Evolutionary conservation across 768 basidiomycete genomes (phyloP), one percentile per base, ranked within the genome.

Genomic region (Xerocomellus chrysenteron): DNA sequence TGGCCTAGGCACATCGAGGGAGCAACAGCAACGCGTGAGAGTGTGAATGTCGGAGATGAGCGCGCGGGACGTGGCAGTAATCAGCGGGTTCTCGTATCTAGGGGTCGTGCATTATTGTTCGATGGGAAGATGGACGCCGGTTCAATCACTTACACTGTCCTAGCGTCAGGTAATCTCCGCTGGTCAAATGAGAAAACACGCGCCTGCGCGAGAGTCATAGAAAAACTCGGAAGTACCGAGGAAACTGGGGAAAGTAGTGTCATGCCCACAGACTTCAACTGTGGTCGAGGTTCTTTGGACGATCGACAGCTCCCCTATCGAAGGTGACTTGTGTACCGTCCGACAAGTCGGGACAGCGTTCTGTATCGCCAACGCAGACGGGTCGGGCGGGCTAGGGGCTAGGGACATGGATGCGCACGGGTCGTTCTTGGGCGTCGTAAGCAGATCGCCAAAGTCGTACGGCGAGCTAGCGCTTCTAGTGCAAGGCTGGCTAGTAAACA

Each of bases 1-100:
- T 8, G 89, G 89, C 54, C 80, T 76, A n/a, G 90, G 88, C 21
- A 88, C 75, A 66, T 90, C 83, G 32, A 92, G 68, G 6, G 78
- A 72, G 54, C 83, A 82, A 40, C 88, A 72, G 36, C 82, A 82
- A 24, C 78, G 80, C 9, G 86, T 82, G 46, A 90, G 75, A 28
- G 77, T 69, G 62, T 88, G 82, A 19, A 92, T 85, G 63, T 91
- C 88, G 49, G 84, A 77, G 57, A 92, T 88, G 48, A 89, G 76
- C 41, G 81, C 78, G 49, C 87, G 83, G 37, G 89, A 88, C 7
- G 84, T 87, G 36, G 89, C 87, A 35, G 88, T 90, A 40, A 92
- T 67, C 59, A 88, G 69, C 4, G 90, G 90, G 64, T 92, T 92
- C 74, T 92, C 88, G 65, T 92, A 92, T 64, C 86, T 88, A 58